Base-by-base conservation (phyloP, 768 basidiomycete species). In the Macrolepiota dolichaula region DNA sequence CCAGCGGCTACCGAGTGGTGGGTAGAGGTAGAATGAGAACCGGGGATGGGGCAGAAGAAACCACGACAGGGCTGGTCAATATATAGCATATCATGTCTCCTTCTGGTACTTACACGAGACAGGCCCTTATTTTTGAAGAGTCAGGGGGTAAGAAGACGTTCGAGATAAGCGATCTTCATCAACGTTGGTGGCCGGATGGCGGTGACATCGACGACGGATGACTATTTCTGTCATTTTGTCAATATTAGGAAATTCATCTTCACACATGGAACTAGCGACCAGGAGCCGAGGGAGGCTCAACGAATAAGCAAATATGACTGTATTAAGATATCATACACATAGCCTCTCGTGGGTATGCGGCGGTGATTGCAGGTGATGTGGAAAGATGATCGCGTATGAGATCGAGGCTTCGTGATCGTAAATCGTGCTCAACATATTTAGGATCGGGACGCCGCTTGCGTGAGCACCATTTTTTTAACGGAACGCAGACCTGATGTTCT, bases 161-260 rank as follows among this genome's bases (percentile, higher is more conserved):
- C 32, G 50, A 37, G 55, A 40, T 47, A 13, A 59, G 29, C 29
- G 42, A 44, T 44, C 36, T 46, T 37, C 46, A 58, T 62, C 60
- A 64, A 13, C 46, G 46, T n/a, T 40, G 42, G 27, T 60, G 53
- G 29, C 27, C 49, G 52, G 63, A 69, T 72, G 71, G 70, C 71
- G 67, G 68, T 71, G 70, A 69, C 67, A 66, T 71, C 67, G 63
- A 63, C 64, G 37, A 61, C 63, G 53, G 58, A 50, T 42, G 32
- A 36, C 49, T 40, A 55, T 56, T 51, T 51, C n/a, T 52, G 51
- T 44, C 10, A 10, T 44, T n/a, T 22, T 44, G 42, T 44, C 42
- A 22, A 44, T n/a, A n/a, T 44, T 44, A 59, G n/a, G 46, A 24
- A 52, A 52, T 19, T 13, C 44, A 29, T 25, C 55, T 51, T 49